Conservation (phyloP, 139 green algal genomes). For the Desmodesmus armatus region DNA sequence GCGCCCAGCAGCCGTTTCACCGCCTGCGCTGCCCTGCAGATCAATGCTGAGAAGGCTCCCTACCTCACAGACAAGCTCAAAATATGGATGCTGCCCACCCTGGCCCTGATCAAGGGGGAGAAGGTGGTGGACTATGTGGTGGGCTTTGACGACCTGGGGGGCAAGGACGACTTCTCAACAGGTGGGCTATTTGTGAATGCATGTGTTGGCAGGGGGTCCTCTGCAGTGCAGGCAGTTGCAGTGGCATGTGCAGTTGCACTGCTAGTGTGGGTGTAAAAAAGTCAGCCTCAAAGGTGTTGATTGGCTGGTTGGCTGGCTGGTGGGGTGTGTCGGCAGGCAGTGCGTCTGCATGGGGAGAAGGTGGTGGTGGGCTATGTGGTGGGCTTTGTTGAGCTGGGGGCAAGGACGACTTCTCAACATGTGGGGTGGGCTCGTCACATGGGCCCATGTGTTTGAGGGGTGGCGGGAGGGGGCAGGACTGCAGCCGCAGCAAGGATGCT, state of each 20-base stretch:
- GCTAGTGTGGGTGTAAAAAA: no score
- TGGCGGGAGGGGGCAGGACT: no score
- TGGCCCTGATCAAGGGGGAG: conserved; percentile 90
- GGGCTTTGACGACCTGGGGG: conserved; percentile 75
- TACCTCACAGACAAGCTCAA: conserved; percentile 90
- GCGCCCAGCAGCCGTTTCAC: background rate
- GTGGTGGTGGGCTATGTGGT: conserved; percentile 73
- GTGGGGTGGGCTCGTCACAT: no score
- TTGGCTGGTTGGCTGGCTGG: no score
- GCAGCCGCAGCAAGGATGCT: no score
- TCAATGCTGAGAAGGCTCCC: conserved; percentile 96
- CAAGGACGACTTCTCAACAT: conserved; percentile 66
- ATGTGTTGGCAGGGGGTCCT: background rate
- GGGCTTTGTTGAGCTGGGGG: conserved; percentile 74
- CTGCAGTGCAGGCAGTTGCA: no score
- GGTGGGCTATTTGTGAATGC: no score
- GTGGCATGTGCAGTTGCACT: no score
- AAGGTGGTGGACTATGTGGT: conserved; percentile 86
- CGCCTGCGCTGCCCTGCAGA: conserved; percentile 46
- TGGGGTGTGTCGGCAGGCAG: no score
- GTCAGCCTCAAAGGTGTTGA: no score
- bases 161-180: conserved; percentile 73
- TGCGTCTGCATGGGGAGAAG: no score
- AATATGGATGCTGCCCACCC: conserved; percentile 95
- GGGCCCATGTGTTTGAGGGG: no score